Evolutionary conservation across 2,329 filamentous ascomycete genomes (phyloP).

Genomic region (Hypocreales sp.): DNA sequence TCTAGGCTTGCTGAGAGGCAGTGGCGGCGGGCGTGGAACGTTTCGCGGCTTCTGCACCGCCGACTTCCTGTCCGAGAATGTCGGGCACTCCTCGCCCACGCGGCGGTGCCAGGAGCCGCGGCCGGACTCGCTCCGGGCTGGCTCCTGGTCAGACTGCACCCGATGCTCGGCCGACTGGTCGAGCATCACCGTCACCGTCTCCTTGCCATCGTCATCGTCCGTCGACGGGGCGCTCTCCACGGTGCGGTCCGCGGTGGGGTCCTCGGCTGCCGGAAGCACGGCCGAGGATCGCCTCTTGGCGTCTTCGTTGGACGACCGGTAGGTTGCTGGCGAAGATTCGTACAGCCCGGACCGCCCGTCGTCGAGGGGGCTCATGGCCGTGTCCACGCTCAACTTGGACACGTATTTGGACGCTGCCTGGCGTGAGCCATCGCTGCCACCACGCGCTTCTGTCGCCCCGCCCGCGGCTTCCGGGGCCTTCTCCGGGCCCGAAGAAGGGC

Average conservation of each 20-base stretch:
- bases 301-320: constrained; percentile 9
- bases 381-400: constrained; percentile 16
- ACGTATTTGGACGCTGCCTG: constrained; percentile 6
- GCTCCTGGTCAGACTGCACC: constrained; percentile 3
- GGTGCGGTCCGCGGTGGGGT: not conserved
- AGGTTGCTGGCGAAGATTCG: constrained; percentile 3
- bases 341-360: constrained; percentile 3
- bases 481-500: too few relatives aligned
- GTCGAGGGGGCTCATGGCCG: constrained; percentile 4
- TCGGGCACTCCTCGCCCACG: constrained; percentile 40
- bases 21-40: constrained; percentile 39
- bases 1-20: constrained; percentile 28
- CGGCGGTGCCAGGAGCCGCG: constrained; percentile 33
- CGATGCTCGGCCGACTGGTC: constrained; percentile 14
- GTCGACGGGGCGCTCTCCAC: constrained; percentile 1
- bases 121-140: constrained; percentile 5
- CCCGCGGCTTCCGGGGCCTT: too few relatives aligned
- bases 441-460: not conserved
- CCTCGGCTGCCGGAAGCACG: constrained; percentile 21
- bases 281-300: constrained; percentile 33
- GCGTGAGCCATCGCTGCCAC: not conserved
- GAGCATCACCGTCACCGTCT: constrained; percentile 28
- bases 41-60: constrained; percentile 29
- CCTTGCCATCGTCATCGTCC: constrained; percentile 14
- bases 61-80: constrained; percentile 39